Evolutionary conservation across 805 yeast genomes (phyloP), one percentile per base, ranked within the genome.

Genomic region (Cyberlindnera bimundalis): DNA sequence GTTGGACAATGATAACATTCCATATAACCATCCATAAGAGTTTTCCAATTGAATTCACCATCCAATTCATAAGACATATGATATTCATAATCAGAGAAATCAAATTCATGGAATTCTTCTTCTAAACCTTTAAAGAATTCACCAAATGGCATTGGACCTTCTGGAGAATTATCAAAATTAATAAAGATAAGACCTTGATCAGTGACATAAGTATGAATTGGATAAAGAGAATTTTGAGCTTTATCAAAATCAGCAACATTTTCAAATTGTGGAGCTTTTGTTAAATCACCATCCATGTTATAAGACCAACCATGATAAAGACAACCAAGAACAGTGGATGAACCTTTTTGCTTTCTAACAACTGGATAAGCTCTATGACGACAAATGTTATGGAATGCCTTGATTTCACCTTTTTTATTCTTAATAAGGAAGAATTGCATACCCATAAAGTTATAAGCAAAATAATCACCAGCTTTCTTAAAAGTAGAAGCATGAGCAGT

Each of bases 1-100:
- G 82, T 78, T 31, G 84, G 83, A 58, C 83, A 78, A 57, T 78
- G 84, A 61, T 78, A 78, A 51, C 83, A 78, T 60, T 78, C 83
- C 62, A 78, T 81, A 60, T 78, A 78, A 8, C 84, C 82, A 51
- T 78, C 83, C 81, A 78, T 76, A 45, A 78, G 65, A 5, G 83
- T 78, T 52, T 78, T 78, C 83, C 84, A 78, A 62, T 78, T 78
- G 65, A 78, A 78, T 52, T 73, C 64, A 37, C 84, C 83, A 48
- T 76, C 81, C 33, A 78, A 66, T 55, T 78, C 82, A 50, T 77
- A 78, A 13, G 79, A 73, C 81, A 77, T 76, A 60, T 78, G 76
- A 61, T 76, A 78, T 49, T 78, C 81, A 51, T 78, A 78, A 56
- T 78, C 82, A 23, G 66, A 60, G 52, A 78, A 78, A 55, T 78